These are phyloP conservation scores for Canna indica DNA, from an alignment of 176 grass and related monocot species.

Conservation along the genomic window DNA sequence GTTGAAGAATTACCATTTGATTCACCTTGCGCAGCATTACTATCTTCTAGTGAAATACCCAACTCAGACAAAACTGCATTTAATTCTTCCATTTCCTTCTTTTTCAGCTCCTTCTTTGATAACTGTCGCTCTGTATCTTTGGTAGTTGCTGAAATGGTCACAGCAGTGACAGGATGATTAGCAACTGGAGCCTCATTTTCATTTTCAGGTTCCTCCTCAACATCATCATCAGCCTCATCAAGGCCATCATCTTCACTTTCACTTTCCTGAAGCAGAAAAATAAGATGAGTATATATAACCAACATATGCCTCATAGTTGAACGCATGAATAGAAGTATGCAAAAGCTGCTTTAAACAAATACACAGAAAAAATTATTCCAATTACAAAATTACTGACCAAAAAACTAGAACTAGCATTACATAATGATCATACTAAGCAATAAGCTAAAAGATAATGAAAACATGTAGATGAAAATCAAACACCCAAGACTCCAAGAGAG, in stretches of 20 bases:
- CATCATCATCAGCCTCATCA: not conserved
- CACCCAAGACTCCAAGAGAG: too few relatives aligned
- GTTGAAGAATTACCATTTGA: not conserved
- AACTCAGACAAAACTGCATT: slow-evolving; percentile 1
- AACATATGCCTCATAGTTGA: not conserved
- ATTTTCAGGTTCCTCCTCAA: not conserved
- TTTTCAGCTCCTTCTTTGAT: slow-evolving; percentile 3
- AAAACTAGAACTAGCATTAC: not conserved
- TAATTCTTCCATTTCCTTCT: not conserved
- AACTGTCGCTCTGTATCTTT: not conserved
- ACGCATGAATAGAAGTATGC: not conserved
- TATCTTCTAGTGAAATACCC: not conserved
- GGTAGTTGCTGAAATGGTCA: not conserved
- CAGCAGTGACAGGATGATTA: not conserved
- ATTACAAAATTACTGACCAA: not conserved
- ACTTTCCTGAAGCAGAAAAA: not conserved
- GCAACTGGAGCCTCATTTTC: not conserved
- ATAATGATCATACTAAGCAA: not conserved
- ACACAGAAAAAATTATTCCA: not conserved
- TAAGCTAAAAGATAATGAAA: not conserved
- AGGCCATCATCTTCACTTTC: not conserved
- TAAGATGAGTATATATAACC: not conserved
- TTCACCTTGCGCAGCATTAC: not conserved
- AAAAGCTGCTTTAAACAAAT: not conserved
- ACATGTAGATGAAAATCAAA: not conserved